Base-by-base conservation (phyloP, 1,284 basidiomycete genomes). In the Naganishia liquefaciens region DNA sequence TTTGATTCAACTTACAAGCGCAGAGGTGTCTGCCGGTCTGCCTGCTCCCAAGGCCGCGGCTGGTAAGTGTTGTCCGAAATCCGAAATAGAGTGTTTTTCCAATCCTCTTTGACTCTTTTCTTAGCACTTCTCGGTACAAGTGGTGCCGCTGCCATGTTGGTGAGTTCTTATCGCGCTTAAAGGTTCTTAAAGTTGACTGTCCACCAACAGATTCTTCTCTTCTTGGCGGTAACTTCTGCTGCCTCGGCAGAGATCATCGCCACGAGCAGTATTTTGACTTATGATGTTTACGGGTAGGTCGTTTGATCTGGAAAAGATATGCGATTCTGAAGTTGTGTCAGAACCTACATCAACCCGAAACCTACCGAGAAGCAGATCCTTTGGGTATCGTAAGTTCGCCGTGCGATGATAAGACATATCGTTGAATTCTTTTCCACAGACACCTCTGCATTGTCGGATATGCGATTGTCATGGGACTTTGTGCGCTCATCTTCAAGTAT, bases 211-310 rank as follows among this genome's bases (percentile, higher is more conserved):
- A 73, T 76, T 68, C 71, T 76, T 50, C 75, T 80, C 54, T 80
- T 80, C 76, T 71, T 81, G 28, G 80, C 80, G 21, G 91, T 95
- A 68, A 95, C 91, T 0, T 90, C 88, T 19, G 90, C 91, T 0
- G 88, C 88, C 21, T 87, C 87, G 25, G 93, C 93, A 4, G 93
- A 97, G 77, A 83, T 94, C 60, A 93, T 95, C 70, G 93, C 93
- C 0, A 89, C 91, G 2, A 89, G 75, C 19, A 86, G 86, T 0
- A 73, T 93, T 62, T 74, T 92, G 72, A 92, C 91, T 0, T 93
- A 91, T 72, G 91, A 93, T 77, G 82, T 89, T 49, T 86, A 85
- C 78, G 82, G 81, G 50, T 75, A 79, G 79, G 50, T 15, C 71
- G 43, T 54, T 30, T 5, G 27, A 37, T 7, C 0, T 46, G n/a